Evolutionary conservation across 352 stramenopile species (phyloP), one percentile per base, ranked within the genome.

Genomic region (Phytopythium sindhum): DNA sequence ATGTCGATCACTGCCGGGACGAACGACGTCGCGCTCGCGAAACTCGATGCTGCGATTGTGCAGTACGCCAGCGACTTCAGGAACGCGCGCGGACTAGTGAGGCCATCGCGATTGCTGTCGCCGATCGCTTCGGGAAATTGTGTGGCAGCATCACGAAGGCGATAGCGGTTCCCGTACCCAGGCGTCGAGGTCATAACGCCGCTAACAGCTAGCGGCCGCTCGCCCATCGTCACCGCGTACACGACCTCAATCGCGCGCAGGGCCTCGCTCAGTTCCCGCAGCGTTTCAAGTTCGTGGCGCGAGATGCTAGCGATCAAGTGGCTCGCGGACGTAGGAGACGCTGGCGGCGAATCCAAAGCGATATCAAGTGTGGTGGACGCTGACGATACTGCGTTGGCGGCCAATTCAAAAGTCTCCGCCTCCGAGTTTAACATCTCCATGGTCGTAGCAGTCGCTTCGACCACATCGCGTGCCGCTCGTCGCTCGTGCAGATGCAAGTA

Each of bases 401-500:
- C 39, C 15, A 14, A 21, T 2, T 33, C 24, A 10, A 14, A 2
- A 24, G 0, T 4, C 6, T 48, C 54, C 14, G 26, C 26, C 11
- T 47, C 24, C 15, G 37, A 19, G 3, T 10, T 12, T 19, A 31
- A 9, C 8, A 24, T 50, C 10, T 23, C 14, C 10, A 61, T 19
- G 45, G 55, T 53, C 42, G 29, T 68, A 26, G 52, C 11, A 26
- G 45, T 23, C n/a, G 66, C 65, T 24, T 72, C 69, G 58, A 82
- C 66, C 37, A 82, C 72, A 31, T 82, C 74, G 11, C 66, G 69
- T 6, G 78, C 66, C 21, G 39, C 57, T 15, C 68, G 63, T 24
- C 73, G 72, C 47, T 81, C 73, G 53, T 84, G 65, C 29, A 84
- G 47, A 47, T 84, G 75, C 17, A 84, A 14, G 24, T 76, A 84